A percentile compares a stretch with the other conserved stretches of the same genome.
Conservation (phyloP, 1,284 basidiomycete genomes). For the Cryptococcus sp. region DNA sequence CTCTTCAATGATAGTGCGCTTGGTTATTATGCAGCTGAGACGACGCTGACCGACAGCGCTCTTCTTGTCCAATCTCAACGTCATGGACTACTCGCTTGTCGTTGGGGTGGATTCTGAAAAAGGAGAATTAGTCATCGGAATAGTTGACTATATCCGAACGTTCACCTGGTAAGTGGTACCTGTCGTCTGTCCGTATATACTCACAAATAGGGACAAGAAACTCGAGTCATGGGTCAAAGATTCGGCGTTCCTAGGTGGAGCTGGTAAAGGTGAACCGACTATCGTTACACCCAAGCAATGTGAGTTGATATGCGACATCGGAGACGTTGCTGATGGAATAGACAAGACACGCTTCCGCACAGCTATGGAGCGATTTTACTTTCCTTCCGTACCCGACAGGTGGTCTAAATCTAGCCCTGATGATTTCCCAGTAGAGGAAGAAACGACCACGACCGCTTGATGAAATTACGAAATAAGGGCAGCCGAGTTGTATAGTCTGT, state of each 20-base stretch:
- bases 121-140: conserved; percentile 88
- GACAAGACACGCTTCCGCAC: conserved; percentile 79
- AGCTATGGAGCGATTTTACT: conserved; percentile 83
- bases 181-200: conserved; percentile 4
- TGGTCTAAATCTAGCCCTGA: conserved; percentile 39
- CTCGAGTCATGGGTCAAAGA: conserved; percentile 98
- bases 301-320: conserved; percentile 10
- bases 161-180: conserved; percentile 21
- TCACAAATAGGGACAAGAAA: conserved; percentile 75
- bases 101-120: conserved; percentile 82
- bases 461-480: conserved; percentile 2
- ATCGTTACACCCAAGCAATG: conserved; percentile 67
- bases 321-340: conserved; percentile 53
- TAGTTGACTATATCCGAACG: conserved; percentile 61
- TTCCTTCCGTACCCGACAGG: conserved; percentile 51
- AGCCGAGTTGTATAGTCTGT: no score
- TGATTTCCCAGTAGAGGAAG: conserved; percentile 25
- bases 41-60: conserved; percentile 38
- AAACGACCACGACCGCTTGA: conserved; percentile 4
- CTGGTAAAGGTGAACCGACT: conserved; percentile 78
- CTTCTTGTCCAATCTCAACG: conserved; percentile 90
- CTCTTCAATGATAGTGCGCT: conserved; percentile 84
- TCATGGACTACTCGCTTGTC: conserved; percentile 98
- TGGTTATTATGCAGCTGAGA: not conserved
- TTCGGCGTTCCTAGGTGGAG: conserved; percentile 74